These are phyloP conservation scores for Aureobasidium pullulans DNA, from an alignment of 2,329 filamentous ascomycete genomes.

Conservation along the genomic window DNA sequence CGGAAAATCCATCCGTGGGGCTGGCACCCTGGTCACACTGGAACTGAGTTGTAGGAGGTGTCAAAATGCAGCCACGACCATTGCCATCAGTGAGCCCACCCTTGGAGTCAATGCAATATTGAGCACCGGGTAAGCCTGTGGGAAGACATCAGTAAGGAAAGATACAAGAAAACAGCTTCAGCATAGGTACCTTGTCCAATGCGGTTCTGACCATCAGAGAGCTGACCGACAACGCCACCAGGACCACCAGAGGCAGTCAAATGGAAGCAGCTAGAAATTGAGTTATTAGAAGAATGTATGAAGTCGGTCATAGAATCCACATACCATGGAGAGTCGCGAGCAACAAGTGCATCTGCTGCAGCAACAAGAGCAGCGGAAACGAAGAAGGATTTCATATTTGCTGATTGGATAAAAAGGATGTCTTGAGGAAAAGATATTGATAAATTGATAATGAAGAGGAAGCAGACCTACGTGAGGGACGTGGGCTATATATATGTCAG, in stretches of 20 bases:
- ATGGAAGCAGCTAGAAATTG: conserved; percentile 40
- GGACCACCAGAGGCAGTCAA: conserved; percentile 43
- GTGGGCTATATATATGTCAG: conserved; percentile 5
- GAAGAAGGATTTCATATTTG: conserved; percentile 31
- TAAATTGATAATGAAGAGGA: conserved; percentile 8
- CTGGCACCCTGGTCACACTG: conserved; percentile 52
- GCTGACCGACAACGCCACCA: conserved; percentile 51
- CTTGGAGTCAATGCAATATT: conserved; percentile 49
- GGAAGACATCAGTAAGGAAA: not conserved
- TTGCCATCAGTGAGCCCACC: conserved; percentile 49
- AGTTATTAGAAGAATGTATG: not conserved
- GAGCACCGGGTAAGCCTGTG: conserved; percentile 33
- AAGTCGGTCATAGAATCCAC: not conserved
- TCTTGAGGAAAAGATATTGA: not conserved
- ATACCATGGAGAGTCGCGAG: conserved; percentile 30
- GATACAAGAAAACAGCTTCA: not conserved
- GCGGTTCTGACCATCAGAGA: conserved; percentile 55
- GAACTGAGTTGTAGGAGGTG: conserved; percentile 51
- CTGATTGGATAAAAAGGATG: not conserved
- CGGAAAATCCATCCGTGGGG: conserved; percentile 49
- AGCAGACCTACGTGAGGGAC: not conserved
- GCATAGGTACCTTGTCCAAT: conserved; percentile 38
- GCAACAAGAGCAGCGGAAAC: conserved; percentile 22
- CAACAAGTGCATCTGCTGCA: conserved; percentile 31
- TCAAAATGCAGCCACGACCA: conserved; percentile 57